Base-by-base conservation (phyloP, 1,139 yeast species). In the Zygosaccharomyces sapae region DNA sequence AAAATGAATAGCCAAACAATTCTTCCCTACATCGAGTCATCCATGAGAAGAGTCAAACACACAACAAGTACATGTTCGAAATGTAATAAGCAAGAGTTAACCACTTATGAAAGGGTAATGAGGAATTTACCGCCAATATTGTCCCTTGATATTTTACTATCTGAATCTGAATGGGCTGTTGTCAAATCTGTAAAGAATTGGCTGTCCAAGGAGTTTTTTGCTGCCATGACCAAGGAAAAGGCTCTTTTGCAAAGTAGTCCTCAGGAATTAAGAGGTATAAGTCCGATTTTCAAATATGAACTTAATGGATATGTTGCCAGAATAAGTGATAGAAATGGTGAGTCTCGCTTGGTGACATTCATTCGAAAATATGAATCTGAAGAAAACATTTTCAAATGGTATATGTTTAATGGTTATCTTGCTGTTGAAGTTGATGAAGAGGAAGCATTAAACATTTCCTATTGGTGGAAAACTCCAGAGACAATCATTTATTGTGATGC, bases 371-470 rank as follows among this genome's bases (percentile, higher is more conserved):
- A 66, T 13, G 74, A 72, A 43, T 54, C 55, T 3, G 43, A 49
- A 2, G 46, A 55, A 2, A 59, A 58, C 2, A 27, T 44, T 2
- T 65, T 62, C 44, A 73, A 73, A 46, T 92, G 99, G 98, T 80
- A 76, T 56, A 67, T 94, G 59, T 89, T 94, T 65, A 94, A 94
- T 62, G 97, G 94, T 66, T 94, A 90, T 66, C 70, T 92, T 57
- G 97, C 89, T n/a, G 78, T 81, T 63, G 83, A 82, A 20, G 75
- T 94, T 1, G 74, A 83, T 0, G 86, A 83, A 54, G 72, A 70
- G 20, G 89, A 83, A 45, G 86, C 80, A 0, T 73, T 88, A 46
- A 79, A 88, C 61, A 71, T 89, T 46, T 71, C 81, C 1, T 73
- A 74, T 39, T 72, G 81, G 67, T 90, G 97, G 96, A 94, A 92